Percentiles rank a stretch among this genome's conserved stretches.
phyloP scores from a whole-genome alignment of 2,329 filamentous ascomycete genomes.

The Aspergillus piperis region DNA sequence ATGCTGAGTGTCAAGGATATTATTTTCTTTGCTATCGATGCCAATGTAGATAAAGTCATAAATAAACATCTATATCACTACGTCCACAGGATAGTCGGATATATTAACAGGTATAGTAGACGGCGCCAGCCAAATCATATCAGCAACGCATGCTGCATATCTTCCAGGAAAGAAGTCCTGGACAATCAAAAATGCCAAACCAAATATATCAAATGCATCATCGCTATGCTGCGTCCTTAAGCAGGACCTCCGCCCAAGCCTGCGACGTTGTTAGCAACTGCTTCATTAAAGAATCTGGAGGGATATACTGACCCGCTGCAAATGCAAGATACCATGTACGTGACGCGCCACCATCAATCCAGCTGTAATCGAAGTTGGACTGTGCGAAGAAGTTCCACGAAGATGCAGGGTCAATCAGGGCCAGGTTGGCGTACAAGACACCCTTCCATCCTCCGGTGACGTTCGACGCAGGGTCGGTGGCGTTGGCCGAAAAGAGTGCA shows the following conservation, averaged over 20 bases:
- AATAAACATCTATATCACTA: neutral
- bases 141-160: neutral
- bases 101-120: neutral
- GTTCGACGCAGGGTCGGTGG: slow-evolving; percentile 56
- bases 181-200: neutral
- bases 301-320: slow-evolving; percentile 62
- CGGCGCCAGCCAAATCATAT: neutral
- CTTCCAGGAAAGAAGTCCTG: neutral
- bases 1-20: too few species aligned
- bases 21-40: too few species aligned
- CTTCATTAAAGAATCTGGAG: neutral
- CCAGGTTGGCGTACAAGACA: slow-evolving; percentile 79
- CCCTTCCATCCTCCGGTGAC: slow-evolving; percentile 81
- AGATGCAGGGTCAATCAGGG: slow-evolving; percentile 68
- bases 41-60: neutral
- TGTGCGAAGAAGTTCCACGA: slow-evolving; percentile 76
- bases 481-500: slow-evolving; percentile 69
- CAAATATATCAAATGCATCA: neutral
- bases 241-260: slow-evolving; percentile 16
- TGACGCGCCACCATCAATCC: slow-evolving; percentile 74
- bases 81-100: neutral
- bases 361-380: slow-evolving; percentile 64
- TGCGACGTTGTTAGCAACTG: slow-evolving; percentile 3
- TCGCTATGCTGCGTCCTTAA: neutral
- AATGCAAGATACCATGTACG: slow-evolving; percentile 83